These are phyloP conservation scores for Myxozyma lipomycoides DNA, from an alignment of 805 yeast species.

Conservation along the genomic window DNA sequence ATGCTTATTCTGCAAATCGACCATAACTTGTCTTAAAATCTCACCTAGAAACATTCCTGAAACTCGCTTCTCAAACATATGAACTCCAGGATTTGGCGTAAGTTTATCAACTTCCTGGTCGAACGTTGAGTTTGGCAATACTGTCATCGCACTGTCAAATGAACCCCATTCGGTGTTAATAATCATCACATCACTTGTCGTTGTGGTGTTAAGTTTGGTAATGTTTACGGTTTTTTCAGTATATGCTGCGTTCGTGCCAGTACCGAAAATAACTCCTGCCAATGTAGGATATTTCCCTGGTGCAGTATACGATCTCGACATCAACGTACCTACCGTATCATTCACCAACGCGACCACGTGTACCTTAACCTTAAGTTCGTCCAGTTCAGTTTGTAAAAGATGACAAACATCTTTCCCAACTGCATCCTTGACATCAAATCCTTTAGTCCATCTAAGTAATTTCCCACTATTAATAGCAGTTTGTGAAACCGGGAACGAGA, in stretches of 20 bases:
- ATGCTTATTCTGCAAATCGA: slow-evolving; percentile 57
- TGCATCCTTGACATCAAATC: slow-evolving; percentile 80
- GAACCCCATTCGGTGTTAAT: slow-evolving; percentile 90
- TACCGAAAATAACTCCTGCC: slow-evolving; percentile 90
- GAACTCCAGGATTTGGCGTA: slow-evolving; percentile 81
- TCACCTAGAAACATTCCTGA: slow-evolving; percentile 57
- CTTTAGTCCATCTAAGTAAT: slow-evolving; percentile 94
- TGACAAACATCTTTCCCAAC: slow-evolving; percentile 80
- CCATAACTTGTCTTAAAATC: slow-evolving; percentile 65
- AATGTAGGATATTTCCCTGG: slow-evolving; percentile 58
- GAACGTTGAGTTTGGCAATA: slow-evolving; percentile 73
- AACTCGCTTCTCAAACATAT: slow-evolving; percentile 53
- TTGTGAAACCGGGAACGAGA: slow-evolving; percentile 89
- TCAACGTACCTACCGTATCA: slow-evolving; percentile 91
- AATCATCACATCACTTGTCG: slow-evolving; percentile 25
- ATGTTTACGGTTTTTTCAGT: slow-evolving; percentile 71
- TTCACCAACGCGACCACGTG: slow-evolving; percentile 83
- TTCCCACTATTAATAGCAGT: slow-evolving; percentile 73
- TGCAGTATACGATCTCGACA: slow-evolving; percentile 80
- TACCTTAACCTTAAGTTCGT: slow-evolving; percentile 52
- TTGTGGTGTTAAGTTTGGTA: slow-evolving; percentile 59
- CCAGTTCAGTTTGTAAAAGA: slow-evolving; percentile 65
- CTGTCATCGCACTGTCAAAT: slow-evolving; percentile 75
- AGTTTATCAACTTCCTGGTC: slow-evolving; percentile 66
- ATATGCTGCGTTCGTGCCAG: slow-evolving; percentile 97